Evolutionary conservation across 2,329 filamentous ascomycete genomes (phyloP).

Genomic region (Botrytis porri): DNA sequence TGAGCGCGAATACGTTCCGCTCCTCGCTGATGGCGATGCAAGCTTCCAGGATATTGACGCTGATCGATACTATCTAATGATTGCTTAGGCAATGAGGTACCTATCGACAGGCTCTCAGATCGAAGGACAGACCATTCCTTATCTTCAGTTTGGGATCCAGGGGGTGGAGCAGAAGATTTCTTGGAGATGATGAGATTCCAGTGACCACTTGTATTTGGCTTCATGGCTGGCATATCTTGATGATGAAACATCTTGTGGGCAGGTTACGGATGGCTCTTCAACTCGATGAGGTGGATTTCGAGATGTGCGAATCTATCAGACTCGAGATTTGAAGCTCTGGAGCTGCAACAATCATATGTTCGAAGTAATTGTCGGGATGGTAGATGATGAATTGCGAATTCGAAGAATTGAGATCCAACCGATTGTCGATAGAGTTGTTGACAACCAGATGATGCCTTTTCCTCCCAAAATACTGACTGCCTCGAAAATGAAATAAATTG

Average conservation of each 20-base stretch:
- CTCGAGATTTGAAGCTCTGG: conserved; percentile 2
- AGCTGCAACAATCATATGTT: not conserved
- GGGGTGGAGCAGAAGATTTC: not conserved
- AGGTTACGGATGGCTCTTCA: not conserved
- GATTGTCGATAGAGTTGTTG: conserved; percentile 1
- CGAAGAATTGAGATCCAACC: not conserved
- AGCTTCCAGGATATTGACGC: conserved; percentile 30
- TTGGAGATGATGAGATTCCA: conserved; percentile 9
- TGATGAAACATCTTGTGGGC: conserved; percentile 1
- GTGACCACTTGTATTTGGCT: not conserved
- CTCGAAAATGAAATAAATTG: conserved; percentile 33
- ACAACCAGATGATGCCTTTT: conserved; percentile 9
- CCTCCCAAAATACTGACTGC: conserved; percentile 21
- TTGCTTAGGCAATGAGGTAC: conserved; percentile 18
- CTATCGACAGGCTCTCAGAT: conserved; percentile 14
- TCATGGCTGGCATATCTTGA: not conserved
- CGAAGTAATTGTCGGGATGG: not conserved
- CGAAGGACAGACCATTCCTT: conserved; percentile 2
- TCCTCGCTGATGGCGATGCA: conserved; percentile 29
- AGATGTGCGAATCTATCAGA: not conserved
- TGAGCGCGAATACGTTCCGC: conserved; percentile 34
- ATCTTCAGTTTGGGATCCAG: not conserved
- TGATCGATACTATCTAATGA: conserved; percentile 15
- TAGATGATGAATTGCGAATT: not conserved
- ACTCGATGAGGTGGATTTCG: not conserved